Base-by-base conservation (phyloP, 345 rosid species). In the Euphorbia pulcherrima region DNA sequence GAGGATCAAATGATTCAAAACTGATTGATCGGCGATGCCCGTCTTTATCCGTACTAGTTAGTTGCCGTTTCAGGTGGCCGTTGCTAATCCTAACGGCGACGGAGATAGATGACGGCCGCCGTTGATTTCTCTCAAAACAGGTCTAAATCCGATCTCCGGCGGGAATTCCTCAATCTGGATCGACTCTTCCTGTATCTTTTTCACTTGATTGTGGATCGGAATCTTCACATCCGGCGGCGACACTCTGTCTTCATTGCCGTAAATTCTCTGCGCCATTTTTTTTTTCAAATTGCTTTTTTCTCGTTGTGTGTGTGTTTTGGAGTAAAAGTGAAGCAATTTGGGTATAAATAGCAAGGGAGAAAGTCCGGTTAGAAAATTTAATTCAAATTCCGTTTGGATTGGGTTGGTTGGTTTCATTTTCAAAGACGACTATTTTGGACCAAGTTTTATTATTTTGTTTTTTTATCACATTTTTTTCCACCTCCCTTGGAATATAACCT, bases 181-280 rank as follows among this genome's bases (percentile, higher is more conserved):
- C 13, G 53, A 72, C 58, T 78, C 82, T 51, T 73, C 37, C 82
- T 75, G 78, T 37, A 78, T 75, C 73, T 75, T 81, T 59, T 71
- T 73, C 48, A 78, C 84, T 30, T 81, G 84, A 69, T 56, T 75
- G 50, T 81, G 84, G 20, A 81, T 48, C 27, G 75, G 72, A 64
- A 48, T 18, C 21, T 37, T 56, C 44, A 47, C 23, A 24, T 52
- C 50, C 18, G 27, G 26, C 2, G 50, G 17, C 18, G 50, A 18
- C 50, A 44, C 50, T 44, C 68, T 23, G 1, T 30, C 57, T 30
- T 50, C 68, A 20, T 50, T 65, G 8, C 62, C 62, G n/a, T 26
- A 59, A 30, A 28, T 29, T 23, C 46, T 50, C n/a, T 30, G 68
- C 41, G 28, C 68, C 68, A 65, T 65, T 30, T 18, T 18, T 7